These are phyloP conservation scores for Chimonanthus praecox DNA, from an alignment of 164 flowering plant genomes.

Conservation along the genomic window DNA sequence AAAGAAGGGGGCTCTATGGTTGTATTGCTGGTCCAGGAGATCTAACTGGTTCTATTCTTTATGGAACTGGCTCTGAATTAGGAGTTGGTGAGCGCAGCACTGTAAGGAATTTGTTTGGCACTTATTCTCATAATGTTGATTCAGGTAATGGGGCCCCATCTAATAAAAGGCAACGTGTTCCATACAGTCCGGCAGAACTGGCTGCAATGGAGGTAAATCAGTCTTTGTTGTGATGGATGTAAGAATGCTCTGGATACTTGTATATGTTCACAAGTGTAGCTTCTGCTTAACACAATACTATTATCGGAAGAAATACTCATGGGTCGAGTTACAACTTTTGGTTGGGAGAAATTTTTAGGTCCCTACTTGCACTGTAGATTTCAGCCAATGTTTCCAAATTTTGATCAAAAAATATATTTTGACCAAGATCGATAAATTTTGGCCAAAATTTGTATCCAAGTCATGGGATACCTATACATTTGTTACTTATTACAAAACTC, in stretches of 20 bases:
- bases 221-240: not conserved
- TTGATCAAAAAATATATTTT: too few species aligned
- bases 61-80: constrained; percentile 54
- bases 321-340: too few species aligned
- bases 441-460: too few species aligned
- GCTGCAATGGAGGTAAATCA: constrained; percentile 87
- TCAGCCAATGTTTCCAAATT: too few species aligned
- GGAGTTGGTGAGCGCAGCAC: constrained; percentile 58
- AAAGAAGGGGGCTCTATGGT: constrained; percentile 92
- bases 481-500: too few species aligned
- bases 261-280: not conserved
- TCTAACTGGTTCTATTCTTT: constrained; percentile 78
- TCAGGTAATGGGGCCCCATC: constrained; percentile 39
- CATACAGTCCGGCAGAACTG: constrained; percentile 84
- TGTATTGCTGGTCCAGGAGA: constrained; percentile 93
- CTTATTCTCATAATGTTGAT: constrained; percentile 55
- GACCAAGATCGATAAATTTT: too few species aligned
- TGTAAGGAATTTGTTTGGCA: constrained; percentile 72
- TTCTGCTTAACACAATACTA: not conserved
- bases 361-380: too few species aligned
- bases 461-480: too few species aligned
- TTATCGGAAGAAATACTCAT: too few species aligned
- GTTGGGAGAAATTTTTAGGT: too few species aligned
- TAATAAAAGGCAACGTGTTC: constrained; percentile 80
- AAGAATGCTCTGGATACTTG: not conserved